These are phyloP conservation scores for Cercospora sesami DNA, from an alignment of 2,329 filamentous ascomycete species.

Conservation along the genomic window DNA sequence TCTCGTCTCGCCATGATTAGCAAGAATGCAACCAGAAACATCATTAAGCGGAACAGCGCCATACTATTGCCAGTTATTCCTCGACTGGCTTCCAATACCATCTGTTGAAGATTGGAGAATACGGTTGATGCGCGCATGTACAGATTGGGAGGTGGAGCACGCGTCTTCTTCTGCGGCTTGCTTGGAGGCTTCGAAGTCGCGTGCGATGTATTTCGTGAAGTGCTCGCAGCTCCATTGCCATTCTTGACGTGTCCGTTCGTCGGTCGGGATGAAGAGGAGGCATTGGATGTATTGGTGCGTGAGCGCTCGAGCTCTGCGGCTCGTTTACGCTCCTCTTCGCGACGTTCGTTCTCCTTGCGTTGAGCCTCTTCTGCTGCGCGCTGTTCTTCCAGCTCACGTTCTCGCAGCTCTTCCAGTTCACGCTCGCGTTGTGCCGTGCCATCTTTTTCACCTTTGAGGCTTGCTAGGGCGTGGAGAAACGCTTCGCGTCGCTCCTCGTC, in stretches of 20 bases:
- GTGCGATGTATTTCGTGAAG: constrained; percentile 16
- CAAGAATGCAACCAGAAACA: constrained; percentile 77
- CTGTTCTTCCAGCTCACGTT: constrained; percentile 47
- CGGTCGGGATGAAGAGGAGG: constrained; percentile 11
- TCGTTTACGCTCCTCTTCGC: constrained; percentile 39
- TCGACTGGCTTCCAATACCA: constrained; percentile 44
- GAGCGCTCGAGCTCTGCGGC: constrained; percentile 28
- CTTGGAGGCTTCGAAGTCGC: constrained; percentile 23
- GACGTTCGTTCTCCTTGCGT: constrained; percentile 35
- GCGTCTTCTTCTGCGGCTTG: constrained; percentile 28
- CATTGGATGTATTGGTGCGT: constrained; percentile 17
- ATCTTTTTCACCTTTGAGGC: constrained; percentile 78
- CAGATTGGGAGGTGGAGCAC: constrained; percentile 23
- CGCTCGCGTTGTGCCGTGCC: constrained; percentile 65
- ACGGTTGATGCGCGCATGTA: constrained; percentile 32
- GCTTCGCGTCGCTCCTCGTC: constrained; percentile 90
- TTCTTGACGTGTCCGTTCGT: constrained; percentile 15
- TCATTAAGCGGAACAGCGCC: constrained; percentile 62
- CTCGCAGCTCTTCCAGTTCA: constrained; percentile 60
- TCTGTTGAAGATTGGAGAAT: constrained; percentile 50
- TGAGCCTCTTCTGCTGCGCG: constrained; percentile 35
- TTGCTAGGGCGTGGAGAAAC: constrained; percentile 82
- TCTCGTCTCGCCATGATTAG: constrained; percentile 73
- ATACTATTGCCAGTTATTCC: constrained; percentile 56
- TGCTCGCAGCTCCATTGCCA: constrained; percentile 4